Base-by-base conservation (phyloP, 306 rosid genomes). In the Vigna radiata region DNA sequence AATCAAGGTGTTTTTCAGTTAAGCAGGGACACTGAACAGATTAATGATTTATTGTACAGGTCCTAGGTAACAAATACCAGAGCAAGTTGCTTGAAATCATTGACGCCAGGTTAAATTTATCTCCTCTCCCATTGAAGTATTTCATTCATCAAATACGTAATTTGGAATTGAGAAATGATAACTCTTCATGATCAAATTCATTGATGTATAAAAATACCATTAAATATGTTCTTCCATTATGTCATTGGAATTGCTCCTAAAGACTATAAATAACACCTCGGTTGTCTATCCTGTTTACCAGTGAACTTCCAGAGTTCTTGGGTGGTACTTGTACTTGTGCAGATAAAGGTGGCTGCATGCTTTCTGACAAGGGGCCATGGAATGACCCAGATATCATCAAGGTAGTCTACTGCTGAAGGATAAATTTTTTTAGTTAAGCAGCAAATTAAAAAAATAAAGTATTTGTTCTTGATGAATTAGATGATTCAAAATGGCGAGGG, bases 351-450 rank as follows among this genome's bases (percentile, higher is more conserved):
- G 99, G 99, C 8, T 96, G 99, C 70, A 89, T 96, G 98, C 88
- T 87, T 69, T 89, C 99, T 0, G 99, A 96, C 84, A 96, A 92
- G 91, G 99, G 99, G n/a, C 99, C 99, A 5, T 96, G 99, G 99
- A 96, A 92, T 73, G 94, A 96, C 71, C 87, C 93, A 21, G 96
- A 91, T 0, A 92, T 91, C 63, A 72, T 84, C 58, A 88, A 87
- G 98, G 99, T 94, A 80, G 66, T 70, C 58, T 69, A 17, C 43
- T 50, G 70, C 64, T 75, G 5, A 74, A 66, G 29, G 60, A 65
- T 14, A 18, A 65, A 33, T 27, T 21, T 43, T 33, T 31, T 23
- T 72, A 63, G 47, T 14, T 6, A 58, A 19, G 53, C 16, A 56
- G 66, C 76, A 75, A 82, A 77, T 17, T 8, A 60, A 82, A 72